Base-by-base conservation (phyloP, 768 basidiomycete species). In the Tricholoma matsutake region DNA sequence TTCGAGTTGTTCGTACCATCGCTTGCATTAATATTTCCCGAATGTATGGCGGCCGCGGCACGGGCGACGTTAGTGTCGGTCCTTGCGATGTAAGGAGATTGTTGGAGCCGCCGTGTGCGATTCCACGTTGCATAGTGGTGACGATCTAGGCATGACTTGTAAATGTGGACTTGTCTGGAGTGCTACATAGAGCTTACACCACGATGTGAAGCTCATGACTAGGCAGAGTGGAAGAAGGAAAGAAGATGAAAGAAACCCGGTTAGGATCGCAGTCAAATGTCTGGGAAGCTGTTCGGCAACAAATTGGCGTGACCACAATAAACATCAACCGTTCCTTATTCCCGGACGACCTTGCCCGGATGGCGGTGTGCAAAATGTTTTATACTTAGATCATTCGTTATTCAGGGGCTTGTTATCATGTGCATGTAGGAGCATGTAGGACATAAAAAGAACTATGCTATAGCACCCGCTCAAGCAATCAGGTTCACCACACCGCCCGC, bases 401-500 rank as follows among this genome's bases (percentile, higher is more conserved):
- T 25, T 49, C 52, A 43, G 31, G n/a, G 49, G 31, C 32, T 53
- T 59, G 61, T 60, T 22, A 60, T 61, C 63, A 64, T 67, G 64
- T 66, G 4, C 63, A 69, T 70, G 61, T 41, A 14, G 14, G n/a
- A 70, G 69, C 72, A 73, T n/a, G 18, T 9, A 62, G 49, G 32
- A 45, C 64, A 61, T 1, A 64, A 65, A 69, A 69, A 65, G 69
- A 72, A 65, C 60, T 55, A 67, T 52, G 59, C 63, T 69, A 62
- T 65, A 64, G 41, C 61, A 64, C 62, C 70, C 64, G 68, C 71
- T 80, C 85, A 98, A 76, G 96, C 96, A 71, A 95, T 80, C 69
- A 98, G 84, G 78, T 87, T 86, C 68, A 99, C 94, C 71, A 96
- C 95, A 71, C 94, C 94, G 61, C 94, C 94, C 63, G 91, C 92